Base-by-base conservation (phyloP, 345 rosid genomes). In the Viola odorata region DNA sequence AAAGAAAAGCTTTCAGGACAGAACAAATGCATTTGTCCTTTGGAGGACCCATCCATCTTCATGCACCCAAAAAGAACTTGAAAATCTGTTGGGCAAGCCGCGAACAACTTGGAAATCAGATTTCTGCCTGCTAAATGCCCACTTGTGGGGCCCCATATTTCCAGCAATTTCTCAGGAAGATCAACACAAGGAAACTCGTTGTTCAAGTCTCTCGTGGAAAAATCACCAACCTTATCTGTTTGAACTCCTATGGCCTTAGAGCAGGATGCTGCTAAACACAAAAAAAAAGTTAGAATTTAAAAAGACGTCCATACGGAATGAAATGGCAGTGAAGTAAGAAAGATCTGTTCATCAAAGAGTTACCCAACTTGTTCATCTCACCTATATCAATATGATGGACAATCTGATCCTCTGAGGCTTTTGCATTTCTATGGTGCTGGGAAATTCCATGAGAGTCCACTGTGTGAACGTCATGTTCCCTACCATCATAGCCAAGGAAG, bases 201-300 rank as follows among this genome's bases (percentile, higher is more conserved):
- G 3, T 54, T 54, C 37, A 41, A 67, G 40, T 45, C 55, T 52
- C 45, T 9, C 23, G 32, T 51, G 48, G 53, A 17, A 56, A 51
- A 41, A 53, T 52, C 78, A 45, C 16, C 59, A 60, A 45, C 59
- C 60, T 57, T 53, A n/a, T 80, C 87, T 4, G 87, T 78, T 65
- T 89, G 97, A 70, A 92, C 80, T 78, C 96, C 96, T 52, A 74
- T 67, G 49, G 78, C 74, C 77, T 71, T 78, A 59, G 70, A 78
- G 15, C 85, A 79, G 71, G 80, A 71, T 69, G 62, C 84, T 75
- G 71, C 55, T 57, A 51, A 57, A 62, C 42, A 66, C 48, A 70
- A 40, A 45, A 10, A 63, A 40, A 61, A 39, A 36, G 58, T 4
- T 41, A 13, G 45, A 0, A 63, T 63, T 36, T 68, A 50, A 36